Evolutionary conservation across 805 yeast species (phyloP), one percentile per base, ranked within the genome.

Genomic region (Ogataea degrootiae): DNA sequence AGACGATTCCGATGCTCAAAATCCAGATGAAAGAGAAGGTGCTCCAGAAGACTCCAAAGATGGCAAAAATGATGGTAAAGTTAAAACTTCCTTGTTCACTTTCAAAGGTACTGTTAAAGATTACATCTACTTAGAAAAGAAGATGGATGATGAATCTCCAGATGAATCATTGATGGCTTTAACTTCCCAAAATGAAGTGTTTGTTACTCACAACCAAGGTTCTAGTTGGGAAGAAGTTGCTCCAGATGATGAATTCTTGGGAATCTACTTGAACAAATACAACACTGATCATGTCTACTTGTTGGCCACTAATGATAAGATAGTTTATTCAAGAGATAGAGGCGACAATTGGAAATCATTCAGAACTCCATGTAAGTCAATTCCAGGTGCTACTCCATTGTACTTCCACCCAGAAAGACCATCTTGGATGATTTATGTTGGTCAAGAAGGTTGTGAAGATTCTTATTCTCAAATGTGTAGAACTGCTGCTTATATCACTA

Each of bases 141-240:
- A 74, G 40, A 64, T 65, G 37, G 68, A 67, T 5, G 53, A 58
- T 39, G 66, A 70, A 12, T 53, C 69, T 40, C 68, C 67, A 26
- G 86, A 82, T 52, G 89, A 85, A 61, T 78, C 88, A 1, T 65
- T 91, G 15, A 62, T 91, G 15, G 70, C 85, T 3, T 69, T 78
- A 48, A 85, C 91, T 1, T 62, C 67, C 31, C 71, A 74, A 34
- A 73, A 77, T 46, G 72, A 73, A 33, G 80, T 81, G 2, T 85
- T 72, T 58, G 78, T 87, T 6, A 83, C 96, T 1, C 83, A 80
- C 55, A 81, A 87, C 62, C 85, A 84, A 45, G 94, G 94, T 19
- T 59, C 68, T 11, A 60, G 63, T 2, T 79, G 86, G 74, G 72
- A 70, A 42, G 65, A 66, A 44, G 70, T 83, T 21, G 72, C 76